Evolutionary conservation across 2,329 filamentous ascomycete genomes (phyloP).

Genomic region (Monilinia polystroma): DNA sequence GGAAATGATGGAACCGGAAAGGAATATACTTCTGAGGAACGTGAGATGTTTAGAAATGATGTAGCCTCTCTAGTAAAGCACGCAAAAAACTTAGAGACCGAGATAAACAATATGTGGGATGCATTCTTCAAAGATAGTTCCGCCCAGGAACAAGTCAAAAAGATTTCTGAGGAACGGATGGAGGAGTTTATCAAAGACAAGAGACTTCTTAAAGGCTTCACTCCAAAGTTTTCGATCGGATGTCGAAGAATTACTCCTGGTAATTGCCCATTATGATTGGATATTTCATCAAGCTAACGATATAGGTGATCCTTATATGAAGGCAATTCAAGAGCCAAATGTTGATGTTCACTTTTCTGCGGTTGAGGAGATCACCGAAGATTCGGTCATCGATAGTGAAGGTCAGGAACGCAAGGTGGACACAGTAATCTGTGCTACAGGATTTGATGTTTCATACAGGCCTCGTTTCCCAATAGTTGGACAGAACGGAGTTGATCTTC

Average conservation of each 20-base stretch:
- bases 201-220: constrained; percentile 44
- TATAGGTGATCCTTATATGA: constrained; percentile 50
- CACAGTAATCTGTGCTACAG: constrained; percentile 42
- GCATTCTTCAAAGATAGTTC: constrained; percentile 47
- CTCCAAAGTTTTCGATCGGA: constrained; percentile 47
- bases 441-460: constrained; percentile 39
- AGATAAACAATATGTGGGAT: constrained; percentile 50
- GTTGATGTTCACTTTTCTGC: constrained; percentile 52
- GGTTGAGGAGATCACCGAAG: constrained; percentile 47
- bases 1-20: constrained; percentile 48
- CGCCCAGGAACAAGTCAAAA: constrained; percentile 43
- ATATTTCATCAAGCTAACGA: constrained; percentile 31
- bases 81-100: constrained; percentile 37
- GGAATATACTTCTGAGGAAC: constrained; percentile 46
- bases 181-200: constrained; percentile 52
- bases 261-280: neutral
- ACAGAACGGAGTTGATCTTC: constrained; percentile 30
- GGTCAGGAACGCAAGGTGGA: constrained; percentile 40
- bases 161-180: constrained; percentile 47
- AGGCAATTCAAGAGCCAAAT: constrained; percentile 50
- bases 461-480: constrained; percentile 38
- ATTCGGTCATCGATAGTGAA: constrained; percentile 47
- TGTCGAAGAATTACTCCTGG: constrained; percentile 44
- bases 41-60: constrained; percentile 45
- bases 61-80: constrained; percentile 36